Percentiles rank a stretch among this genome's conserved stretches.
phyloP scores from a whole-genome alignment of 768 basidiomycete genomes.

The Terana coerulea region DNA sequence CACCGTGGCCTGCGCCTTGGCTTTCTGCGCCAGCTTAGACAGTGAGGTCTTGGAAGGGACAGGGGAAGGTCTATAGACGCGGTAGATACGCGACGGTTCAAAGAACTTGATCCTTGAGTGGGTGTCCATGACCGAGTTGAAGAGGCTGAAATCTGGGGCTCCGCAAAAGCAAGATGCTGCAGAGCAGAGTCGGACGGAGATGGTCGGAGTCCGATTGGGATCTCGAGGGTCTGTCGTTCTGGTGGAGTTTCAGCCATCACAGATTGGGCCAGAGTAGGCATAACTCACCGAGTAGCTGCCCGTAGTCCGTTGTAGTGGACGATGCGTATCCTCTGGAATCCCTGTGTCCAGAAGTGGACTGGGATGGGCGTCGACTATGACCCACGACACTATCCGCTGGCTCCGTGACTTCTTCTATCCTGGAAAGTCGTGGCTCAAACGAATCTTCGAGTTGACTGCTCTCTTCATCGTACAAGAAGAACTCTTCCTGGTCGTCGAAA shows the following conservation, averaged over 20 bases:
- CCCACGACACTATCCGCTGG: constrained; percentile 38
- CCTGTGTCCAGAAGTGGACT: constrained; percentile 1
- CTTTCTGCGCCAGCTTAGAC: constrained; percentile 1
- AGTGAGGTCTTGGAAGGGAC: constrained; percentile 14
- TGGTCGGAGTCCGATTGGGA: constrained; percentile 54
- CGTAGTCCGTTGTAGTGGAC: constrained; percentile 52
- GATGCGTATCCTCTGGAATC: constrained; percentile 36
- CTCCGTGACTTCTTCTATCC: constrained; percentile 68
- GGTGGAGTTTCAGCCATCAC: neutral
- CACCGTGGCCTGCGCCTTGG: constrained; percentile 2
- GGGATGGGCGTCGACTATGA: constrained; percentile 2
- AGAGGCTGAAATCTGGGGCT: constrained; percentile 54
- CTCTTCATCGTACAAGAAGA: constrained; percentile 9
- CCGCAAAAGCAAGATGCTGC: constrained; percentile 54
- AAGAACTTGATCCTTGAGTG: constrained; percentile 51
- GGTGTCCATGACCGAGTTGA: constrained; percentile 39
- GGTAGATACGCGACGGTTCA: too few relatives aligned
- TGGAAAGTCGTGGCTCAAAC: constrained; percentile 29
- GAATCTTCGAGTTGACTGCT: neutral
- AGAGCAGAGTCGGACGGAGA: constrained; percentile 69
- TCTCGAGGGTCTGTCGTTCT: constrained; percentile 28
- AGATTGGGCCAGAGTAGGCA: neutral
- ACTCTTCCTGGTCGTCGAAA: constrained; percentile 13
- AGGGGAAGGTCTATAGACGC: too few relatives aligned
- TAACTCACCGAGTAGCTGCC: constrained; percentile 52